Percentiles rank a stretch among this genome's conserved stretches.
Evolutionary conservation across 169 alveolate genomes (phyloP).

Genomic region (Babesia microti): DNA sequence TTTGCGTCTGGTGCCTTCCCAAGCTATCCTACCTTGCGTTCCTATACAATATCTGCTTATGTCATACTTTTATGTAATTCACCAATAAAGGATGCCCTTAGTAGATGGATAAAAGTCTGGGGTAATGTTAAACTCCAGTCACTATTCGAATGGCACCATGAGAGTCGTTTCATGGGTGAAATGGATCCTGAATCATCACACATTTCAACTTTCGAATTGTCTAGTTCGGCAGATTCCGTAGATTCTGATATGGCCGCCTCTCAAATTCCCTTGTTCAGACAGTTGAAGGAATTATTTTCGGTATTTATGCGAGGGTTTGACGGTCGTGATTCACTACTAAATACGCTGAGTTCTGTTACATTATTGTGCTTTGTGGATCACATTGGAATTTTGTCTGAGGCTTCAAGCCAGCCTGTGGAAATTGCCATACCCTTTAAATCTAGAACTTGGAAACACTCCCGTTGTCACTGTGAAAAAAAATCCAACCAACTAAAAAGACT

Average conservation of each 20-base stretch:
- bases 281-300: constrained; percentile 17
- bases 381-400: constrained; percentile 29
- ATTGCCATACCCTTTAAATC: constrained; percentile 7
- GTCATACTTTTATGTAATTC: too few relatives aligned
- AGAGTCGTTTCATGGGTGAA: constrained; percentile 18
- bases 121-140: constrained; percentile 43
- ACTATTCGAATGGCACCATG: constrained; percentile 38
- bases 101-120: too few relatives aligned
- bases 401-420: constrained; percentile 31
- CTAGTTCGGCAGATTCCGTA: constrained; percentile 25
- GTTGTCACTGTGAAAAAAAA: constrained; percentile 1
- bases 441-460: neutral
- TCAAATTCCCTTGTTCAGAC: constrained; percentile 22
- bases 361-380: constrained; percentile 40
- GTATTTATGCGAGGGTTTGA: constrained; percentile 29
- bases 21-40: too few relatives aligned
- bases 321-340: constrained; percentile 23
- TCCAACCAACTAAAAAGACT: neutral
- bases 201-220: constrained; percentile 10
- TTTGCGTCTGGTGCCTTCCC: too few relatives aligned
- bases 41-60: too few relatives aligned
- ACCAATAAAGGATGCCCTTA: too few relatives aligned
- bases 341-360: constrained; percentile 24
- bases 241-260: constrained; percentile 35
- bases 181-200: constrained; percentile 25